Evolutionary conservation across 257 asterid species (phyloP).

Genomic region (Schizonepeta tenuifolia): DNA sequence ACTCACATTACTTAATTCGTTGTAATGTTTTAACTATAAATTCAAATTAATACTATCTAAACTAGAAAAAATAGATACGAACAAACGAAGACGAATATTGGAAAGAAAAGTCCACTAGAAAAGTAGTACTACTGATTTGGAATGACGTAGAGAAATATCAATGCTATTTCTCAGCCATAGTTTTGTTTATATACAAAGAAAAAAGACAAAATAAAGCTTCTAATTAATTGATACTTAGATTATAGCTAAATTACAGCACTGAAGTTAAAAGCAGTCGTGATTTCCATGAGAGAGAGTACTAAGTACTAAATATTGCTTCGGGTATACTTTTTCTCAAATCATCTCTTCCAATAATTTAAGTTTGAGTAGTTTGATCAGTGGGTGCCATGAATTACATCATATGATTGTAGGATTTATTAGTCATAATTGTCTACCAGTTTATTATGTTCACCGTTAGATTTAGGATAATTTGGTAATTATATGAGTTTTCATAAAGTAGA

Average conservation of each 20-base stretch:
- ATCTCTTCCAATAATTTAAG: not conserved
- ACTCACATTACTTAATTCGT: constrained; percentile 15
- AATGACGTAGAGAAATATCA: not conserved
- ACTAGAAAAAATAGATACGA: not conserved
- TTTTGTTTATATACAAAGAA: no score
- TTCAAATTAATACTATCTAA: not conserved
- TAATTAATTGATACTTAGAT: no score
- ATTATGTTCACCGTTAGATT: not conserved
- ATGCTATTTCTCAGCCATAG: not conserved
- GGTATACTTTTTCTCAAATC: not conserved
- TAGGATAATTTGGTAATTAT: not conserved
- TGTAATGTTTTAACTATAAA: not conserved
- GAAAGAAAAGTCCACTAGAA: not conserved
- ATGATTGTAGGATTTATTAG: constrained; percentile 21
- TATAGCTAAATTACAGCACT: no score
- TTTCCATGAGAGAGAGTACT: no score
- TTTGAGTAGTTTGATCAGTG: not conserved
- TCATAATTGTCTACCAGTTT: not conserved
- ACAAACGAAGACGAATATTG: not conserved
- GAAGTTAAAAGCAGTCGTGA: no score
- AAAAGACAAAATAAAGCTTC: no score
- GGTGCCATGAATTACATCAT: constrained; percentile 18
- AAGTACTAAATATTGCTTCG: constrained; percentile 8
- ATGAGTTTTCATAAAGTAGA: no score
- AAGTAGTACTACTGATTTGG: not conserved